Conservation (phyloP, 768 basidiomycete species). For the Boletus bicolor region DNA sequence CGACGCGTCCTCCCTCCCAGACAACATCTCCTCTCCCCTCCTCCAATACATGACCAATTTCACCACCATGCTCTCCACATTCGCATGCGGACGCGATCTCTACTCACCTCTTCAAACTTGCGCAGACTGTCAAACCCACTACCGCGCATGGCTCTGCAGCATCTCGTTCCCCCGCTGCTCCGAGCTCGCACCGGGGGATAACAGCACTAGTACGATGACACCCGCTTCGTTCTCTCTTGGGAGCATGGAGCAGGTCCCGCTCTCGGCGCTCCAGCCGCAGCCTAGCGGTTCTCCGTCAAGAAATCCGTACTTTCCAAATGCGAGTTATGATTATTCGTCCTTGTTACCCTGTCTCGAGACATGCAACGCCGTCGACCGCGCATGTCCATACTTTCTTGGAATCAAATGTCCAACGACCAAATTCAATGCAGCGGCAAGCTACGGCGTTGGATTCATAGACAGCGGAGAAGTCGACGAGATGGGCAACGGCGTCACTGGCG, state of each 20-base stretch:
- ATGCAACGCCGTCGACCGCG: constrained; percentile 68
- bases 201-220: neutral
- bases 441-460: constrained; percentile 77
- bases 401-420: constrained; percentile 61
- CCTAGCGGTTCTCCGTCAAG: constrained; percentile 40
- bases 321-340: constrained; percentile 48
- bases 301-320: constrained; percentile 47
- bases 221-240: constrained; percentile 21
- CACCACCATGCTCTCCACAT: constrained; percentile 64
- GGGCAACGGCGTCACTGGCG: constrained; percentile 50
- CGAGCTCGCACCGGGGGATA: constrained; percentile 42
- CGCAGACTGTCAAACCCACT: constrained; percentile 67
- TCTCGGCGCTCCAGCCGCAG: constrained; percentile 50
- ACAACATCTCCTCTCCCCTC: constrained; percentile 46
- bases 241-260: constrained; percentile 31
- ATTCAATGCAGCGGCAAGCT: constrained; percentile 66
- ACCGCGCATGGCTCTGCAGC: constrained; percentile 76
- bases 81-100: constrained; percentile 74
- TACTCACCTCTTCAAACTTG: constrained; percentile 81
- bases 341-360: constrained; percentile 78
- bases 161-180: constrained; percentile 73
- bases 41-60: constrained; percentile 67
- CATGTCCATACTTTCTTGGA: constrained; percentile 71
- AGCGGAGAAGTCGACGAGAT: constrained; percentile 41
- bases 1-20: constrained; percentile 50